Percentiles rank a stretch among this genome's conserved stretches.
Evolutionary conservation across 2,329 filamentous ascomycete genomes (phyloP).

Genomic region (Fusarium lyarnte): DNA sequence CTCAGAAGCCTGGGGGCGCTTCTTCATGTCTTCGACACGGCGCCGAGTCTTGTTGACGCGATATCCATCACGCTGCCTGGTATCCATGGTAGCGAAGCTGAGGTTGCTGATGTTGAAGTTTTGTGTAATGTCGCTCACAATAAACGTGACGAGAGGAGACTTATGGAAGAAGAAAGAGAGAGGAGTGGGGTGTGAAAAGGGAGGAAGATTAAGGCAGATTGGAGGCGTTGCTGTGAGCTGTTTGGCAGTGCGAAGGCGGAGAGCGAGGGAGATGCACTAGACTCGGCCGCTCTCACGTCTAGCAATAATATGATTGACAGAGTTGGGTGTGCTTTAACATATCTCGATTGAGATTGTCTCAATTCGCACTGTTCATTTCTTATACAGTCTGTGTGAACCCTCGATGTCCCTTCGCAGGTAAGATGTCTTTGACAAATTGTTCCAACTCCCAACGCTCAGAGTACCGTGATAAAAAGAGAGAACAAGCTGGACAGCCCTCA

Average conservation of each 20-base stretch:
- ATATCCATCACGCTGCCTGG: no score
- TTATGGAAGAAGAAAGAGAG: background rate
- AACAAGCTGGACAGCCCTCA: fast-evolving
- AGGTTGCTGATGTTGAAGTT: no score
- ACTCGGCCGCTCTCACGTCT: background rate
- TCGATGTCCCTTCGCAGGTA: background rate
- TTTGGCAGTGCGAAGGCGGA: background rate
- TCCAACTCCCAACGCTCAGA: background rate
- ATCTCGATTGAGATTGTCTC: fast-evolving
- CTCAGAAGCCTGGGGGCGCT: no score
- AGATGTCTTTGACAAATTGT: background rate
- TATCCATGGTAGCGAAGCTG: no score
- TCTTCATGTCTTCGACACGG: no score
- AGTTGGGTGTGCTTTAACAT: background rate
- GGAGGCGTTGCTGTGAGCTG: background rate
- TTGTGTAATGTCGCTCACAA: no score
- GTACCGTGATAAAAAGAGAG: background rate
- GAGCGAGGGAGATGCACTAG: background rate
- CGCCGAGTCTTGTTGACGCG: no score
- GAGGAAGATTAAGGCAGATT: background rate
- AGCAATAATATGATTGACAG: background rate
- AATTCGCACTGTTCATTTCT: fast-evolving
- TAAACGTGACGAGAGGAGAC: no score
- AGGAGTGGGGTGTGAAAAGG: fast-evolving
- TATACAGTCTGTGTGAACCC: fast-evolving